Evolutionary conservation across 441 rosid species (phyloP).

Genomic region (Populus tomentosa): DNA sequence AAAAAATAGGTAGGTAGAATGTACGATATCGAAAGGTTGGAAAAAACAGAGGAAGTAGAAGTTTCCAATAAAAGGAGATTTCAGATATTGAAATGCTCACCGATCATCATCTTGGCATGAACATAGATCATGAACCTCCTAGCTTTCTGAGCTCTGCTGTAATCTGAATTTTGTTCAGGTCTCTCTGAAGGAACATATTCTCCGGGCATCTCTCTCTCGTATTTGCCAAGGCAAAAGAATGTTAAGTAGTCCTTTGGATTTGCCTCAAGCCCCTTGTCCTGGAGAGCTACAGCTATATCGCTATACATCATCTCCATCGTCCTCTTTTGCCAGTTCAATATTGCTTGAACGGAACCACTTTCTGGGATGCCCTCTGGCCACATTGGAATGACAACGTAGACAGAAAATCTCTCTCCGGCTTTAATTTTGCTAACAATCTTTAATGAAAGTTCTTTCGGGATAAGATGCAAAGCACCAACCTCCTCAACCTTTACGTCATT

Average conservation of each 20-base stretch:
- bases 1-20: too few relatives aligned
- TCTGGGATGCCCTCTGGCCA: conserved; percentile 33
- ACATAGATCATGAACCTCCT: too few relatives aligned
- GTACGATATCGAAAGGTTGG: too few relatives aligned
- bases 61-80: not conserved
- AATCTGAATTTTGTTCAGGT: too few relatives aligned
- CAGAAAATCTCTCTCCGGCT: conserved; percentile 63
- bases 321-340: conserved; percentile 24
- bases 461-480: conserved; percentile 65
- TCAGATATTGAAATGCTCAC: not conserved
- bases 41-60: too few relatives aligned
- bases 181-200: too few relatives aligned
- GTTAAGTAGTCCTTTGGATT: conserved; percentile 78
- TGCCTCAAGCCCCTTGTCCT: conserved; percentile 46
- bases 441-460: conserved; percentile 79
- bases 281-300: conserved; percentile 31
- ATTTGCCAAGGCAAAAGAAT: conserved; percentile 85
- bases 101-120: too few relatives aligned
- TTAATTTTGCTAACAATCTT: conserved; percentile 81
- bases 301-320: conserved; percentile 32
- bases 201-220: conserved; percentile 51
- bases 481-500: conserved; percentile 67
- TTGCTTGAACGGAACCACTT: conserved; percentile 25
- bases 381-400: conserved; percentile 28
- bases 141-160: too few relatives aligned